Percentiles rank a stretch among this genome's conserved stretches.
Conservation (phyloP, 257 asterid species). For the Salvia hispanica region DNA sequence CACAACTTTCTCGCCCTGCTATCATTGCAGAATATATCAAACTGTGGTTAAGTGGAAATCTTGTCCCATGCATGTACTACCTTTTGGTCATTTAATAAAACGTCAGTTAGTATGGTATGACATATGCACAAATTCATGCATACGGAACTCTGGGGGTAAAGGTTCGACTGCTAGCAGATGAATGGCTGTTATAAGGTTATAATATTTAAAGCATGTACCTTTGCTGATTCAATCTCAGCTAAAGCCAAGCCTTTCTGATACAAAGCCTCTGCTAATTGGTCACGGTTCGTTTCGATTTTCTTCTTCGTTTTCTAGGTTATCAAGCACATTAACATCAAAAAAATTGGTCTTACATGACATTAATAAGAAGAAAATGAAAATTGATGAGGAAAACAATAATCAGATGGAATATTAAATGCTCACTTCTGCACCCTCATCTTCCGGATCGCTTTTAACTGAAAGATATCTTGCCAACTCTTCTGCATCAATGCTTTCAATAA, state of each 20-base stretch:
- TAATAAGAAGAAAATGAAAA: neutral
- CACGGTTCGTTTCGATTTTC: slow-evolving; percentile 82
- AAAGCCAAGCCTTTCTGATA: slow-evolving; percentile 88
- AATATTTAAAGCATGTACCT: slow-evolving; percentile 45
- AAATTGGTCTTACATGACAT: slow-evolving; percentile 14
- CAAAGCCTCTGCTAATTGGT: slow-evolving; percentile 87
- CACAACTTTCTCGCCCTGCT: slow-evolving; percentile 49
- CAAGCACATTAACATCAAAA: slow-evolving; percentile 33
- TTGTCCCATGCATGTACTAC: neutral
- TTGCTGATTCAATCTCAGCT: slow-evolving; percentile 65
- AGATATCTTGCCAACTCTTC: slow-evolving; percentile 76
- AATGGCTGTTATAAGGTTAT: neutral
- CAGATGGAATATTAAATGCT: slow-evolving; percentile 39
- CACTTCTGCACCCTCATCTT: slow-evolving; percentile 89
- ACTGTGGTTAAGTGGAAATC: neutral
- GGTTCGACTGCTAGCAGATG: slow-evolving; percentile 6
- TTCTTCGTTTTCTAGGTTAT: slow-evolving; percentile 66
- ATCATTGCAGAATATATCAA: slow-evolving; percentile 9
- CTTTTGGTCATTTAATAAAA: neutral
- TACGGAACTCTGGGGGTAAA: neutral
- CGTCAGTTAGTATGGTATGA: neutral
- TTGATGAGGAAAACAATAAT: neutral
- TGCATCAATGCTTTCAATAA: slow-evolving; percentile 63
- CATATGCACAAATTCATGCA: slow-evolving; percentile 20
- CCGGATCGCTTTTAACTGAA: slow-evolving; percentile 73